Evolutionary conservation across 306 rosid species (phyloP).

Genomic region (Cucumis hystrix): DNA sequence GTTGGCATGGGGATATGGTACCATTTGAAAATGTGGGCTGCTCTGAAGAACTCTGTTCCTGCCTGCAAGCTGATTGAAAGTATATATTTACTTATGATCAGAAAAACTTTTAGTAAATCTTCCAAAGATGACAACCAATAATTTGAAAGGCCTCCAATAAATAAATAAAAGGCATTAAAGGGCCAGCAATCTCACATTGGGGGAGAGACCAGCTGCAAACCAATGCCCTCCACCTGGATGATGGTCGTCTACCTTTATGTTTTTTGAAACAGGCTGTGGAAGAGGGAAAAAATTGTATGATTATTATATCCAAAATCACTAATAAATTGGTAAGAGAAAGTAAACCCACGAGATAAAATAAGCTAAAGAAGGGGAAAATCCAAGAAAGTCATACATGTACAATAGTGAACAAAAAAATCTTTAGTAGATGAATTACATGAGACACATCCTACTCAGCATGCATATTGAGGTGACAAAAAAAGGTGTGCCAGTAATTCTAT

Average conservation of each 20-base stretch:
- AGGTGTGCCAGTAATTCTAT: not conserved
- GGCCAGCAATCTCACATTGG: constrained; percentile 56
- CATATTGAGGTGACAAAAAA: not conserved
- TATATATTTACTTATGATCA: constrained; percentile 11
- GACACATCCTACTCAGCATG: not conserved
- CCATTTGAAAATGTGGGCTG: constrained; percentile 79
- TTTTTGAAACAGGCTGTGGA: constrained; percentile 70
- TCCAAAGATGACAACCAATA: not conserved
- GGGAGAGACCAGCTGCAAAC: constrained; percentile 99
- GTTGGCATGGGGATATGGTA: constrained; percentile 55
- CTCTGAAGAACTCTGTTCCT: constrained; percentile 55
- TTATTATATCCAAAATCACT: not conserved
- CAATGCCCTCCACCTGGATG: constrained; percentile 99
- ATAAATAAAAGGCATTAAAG: not conserved
- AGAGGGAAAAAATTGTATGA: not conserved
- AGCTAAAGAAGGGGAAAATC: not conserved
- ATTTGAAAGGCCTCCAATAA: constrained; percentile 10
- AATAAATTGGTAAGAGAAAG: not conserved
- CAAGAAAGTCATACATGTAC: not conserved
- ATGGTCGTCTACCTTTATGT: constrained; percentile 86
- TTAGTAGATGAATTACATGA: not conserved
- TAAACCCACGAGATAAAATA: not conserved
- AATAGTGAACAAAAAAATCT: not conserved
- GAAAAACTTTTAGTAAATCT: constrained; percentile 6
- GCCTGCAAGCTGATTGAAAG: constrained; percentile 51